Evolutionary conservation across 2,329 filamentous ascomycete species (phyloP).

Genomic region (Tolypocladium ophioglossoides): DNA sequence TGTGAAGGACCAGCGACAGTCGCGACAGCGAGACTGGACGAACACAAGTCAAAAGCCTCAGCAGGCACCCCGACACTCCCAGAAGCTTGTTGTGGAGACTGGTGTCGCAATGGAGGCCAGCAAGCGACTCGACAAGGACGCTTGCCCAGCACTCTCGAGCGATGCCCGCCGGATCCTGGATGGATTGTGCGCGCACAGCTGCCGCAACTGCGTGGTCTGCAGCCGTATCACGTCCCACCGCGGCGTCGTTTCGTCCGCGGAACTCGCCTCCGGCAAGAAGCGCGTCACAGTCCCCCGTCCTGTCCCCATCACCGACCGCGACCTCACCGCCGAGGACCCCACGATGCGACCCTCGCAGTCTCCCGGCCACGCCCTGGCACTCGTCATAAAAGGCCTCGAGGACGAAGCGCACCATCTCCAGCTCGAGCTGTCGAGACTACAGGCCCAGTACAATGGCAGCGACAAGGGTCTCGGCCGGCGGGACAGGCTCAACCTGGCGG

Average conservation of each 20-base stretch:
- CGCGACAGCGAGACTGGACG: slow-evolving; percentile 6
- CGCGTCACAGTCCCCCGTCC: slow-evolving; percentile 53
- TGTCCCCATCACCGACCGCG: slow-evolving; percentile 53
- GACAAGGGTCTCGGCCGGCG: slow-evolving; percentile 57
- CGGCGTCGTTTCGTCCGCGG: slow-evolving; percentile 24
- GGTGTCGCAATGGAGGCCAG: slow-evolving; percentile 13
- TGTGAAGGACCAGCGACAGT: slow-evolving; percentile 8
- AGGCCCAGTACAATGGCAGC: slow-evolving; percentile 52
- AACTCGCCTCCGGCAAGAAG: slow-evolving; percentile 37
- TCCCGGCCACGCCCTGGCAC: slow-evolving; percentile 62
- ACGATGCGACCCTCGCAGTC: slow-evolving; percentile 58
- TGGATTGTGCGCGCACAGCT: slow-evolving; percentile 42
- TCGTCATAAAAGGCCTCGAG: slow-evolving; percentile 72
- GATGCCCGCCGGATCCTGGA: slow-evolving; percentile 44
- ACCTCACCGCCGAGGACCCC: slow-evolving; percentile 36
- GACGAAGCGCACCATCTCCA: slow-evolving; percentile 74
- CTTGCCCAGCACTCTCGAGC: slow-evolving; percentile 36
- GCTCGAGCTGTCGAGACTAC: slow-evolving; percentile 52
- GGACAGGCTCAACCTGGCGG: slow-evolving; percentile 50
- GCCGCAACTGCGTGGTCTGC: slow-evolving; percentile 47
- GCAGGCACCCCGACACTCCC: slow-evolving; percentile 14
- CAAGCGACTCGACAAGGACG: slow-evolving; percentile 15
- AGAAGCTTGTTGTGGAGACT: slow-evolving; percentile 11
- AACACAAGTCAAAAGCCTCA: slow-evolving; percentile 15
- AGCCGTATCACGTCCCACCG: slow-evolving; percentile 38